Conservation (phyloP, 1,284 basidiomycete species). For the Leccinum fallax region DNA sequence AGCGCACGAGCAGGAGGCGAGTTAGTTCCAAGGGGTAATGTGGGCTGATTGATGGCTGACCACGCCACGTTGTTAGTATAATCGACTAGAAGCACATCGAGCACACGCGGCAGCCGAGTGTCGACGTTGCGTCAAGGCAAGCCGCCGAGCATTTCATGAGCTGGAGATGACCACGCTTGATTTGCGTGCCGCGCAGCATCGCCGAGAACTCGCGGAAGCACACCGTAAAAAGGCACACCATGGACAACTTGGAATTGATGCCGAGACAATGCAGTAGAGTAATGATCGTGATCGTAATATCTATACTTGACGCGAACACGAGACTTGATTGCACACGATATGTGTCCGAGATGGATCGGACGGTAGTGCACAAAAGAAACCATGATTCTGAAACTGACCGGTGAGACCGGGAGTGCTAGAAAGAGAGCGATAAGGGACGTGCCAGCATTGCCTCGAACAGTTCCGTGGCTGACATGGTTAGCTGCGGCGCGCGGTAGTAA, state of each 20-base stretch:
- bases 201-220: conserved; percentile 54
- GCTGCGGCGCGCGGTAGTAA: conserved; percentile 42
- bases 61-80: conserved; percentile 16
- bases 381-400: conserved; percentile 47
- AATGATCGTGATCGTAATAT: conserved; percentile 31
- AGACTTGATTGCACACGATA: conserved; percentile 74
- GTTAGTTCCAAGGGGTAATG: conserved; percentile 7
- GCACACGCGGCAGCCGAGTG: conserved; percentile 45
- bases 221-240: conserved; percentile 63
- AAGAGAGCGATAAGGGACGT: conserved; percentile 24
- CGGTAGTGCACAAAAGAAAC: conserved; percentile 76
- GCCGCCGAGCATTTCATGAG: conserved; percentile 58
- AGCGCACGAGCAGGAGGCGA: conserved; percentile 30
- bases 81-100: conserved; percentile 41
- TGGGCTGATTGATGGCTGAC: conserved; percentile 12
- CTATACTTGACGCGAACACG: conserved; percentile 38
- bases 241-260: conserved; percentile 61
- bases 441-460: conserved; percentile 83
- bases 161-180: conserved; percentile 61
- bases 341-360: conserved; percentile 72
- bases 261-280: conserved; percentile 25
- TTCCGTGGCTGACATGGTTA: conserved; percentile 67
- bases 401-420: conserved; percentile 16
- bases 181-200: conserved; percentile 55
- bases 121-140: conserved; percentile 42